Evolutionary conservation across 192 early-diverging fungal genomes (phyloP), one percentile per base, ranked within the genome.

Genomic region (Coemansia sp.): DNA sequence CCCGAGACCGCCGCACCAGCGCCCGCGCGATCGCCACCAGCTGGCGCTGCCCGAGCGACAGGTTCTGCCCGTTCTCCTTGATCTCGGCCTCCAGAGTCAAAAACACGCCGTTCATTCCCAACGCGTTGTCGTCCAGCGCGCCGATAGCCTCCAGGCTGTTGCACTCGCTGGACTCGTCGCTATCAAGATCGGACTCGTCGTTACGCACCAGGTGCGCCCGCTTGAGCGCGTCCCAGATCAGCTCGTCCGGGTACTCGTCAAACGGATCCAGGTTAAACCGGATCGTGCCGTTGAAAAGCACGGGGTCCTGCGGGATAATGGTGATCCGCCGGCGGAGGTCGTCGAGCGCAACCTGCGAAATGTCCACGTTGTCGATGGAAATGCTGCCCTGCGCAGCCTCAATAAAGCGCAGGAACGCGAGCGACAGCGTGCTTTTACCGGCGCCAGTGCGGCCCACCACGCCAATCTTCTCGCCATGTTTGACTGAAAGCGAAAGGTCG

Each of bases 261-360:
- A 94, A 91, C 5, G 94, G 94, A 67, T 99, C 95, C 18, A 99
- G 66, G 71, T 97, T 97, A 53, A 89, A 89, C 16, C 94, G 81
- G 21, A 95, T 69, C 7, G 90, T 85, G 46, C 90, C 90, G 58
- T 83, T 82, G 69, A 92, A 90, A 51, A 90, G 69, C 18, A 91
- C 83, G 4, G 92, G 92, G 38, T 97, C 94, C 77, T 98, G 93
- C 31, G 94, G 93, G 65, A 98, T 93, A 42, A 98, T 90, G 1
- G 92, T 90, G 45, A 98, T 53, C 31, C 82, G 75, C 22, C 82
- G 73, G 14, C 95, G 85, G 62, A 98, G 75, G 33, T 94, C 89
- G 51, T 90, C 83, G 49, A 92, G 62, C n/a, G 89, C 86, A 42
- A 96, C 71, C 18, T 74, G 65, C 0, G 82, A 62, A 38, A 95